A percentile compares a stretch with the other conserved stretches of the same genome.
phyloP scores from a whole-genome alignment of 176 grass and related monocot genomes.

The Cenchrus americanus region DNA sequence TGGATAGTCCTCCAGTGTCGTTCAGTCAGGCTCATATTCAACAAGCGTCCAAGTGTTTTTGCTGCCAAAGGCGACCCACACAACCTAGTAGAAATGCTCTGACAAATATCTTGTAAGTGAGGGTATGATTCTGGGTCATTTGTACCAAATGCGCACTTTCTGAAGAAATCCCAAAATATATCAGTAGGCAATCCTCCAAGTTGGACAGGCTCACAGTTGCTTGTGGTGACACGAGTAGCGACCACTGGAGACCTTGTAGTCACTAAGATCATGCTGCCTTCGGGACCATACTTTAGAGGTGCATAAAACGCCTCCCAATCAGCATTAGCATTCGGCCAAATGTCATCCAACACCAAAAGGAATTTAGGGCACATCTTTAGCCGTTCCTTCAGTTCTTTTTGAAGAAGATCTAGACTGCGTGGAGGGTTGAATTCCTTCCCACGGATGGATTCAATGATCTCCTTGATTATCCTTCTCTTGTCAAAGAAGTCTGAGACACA shows the following conservation, averaged over 20 bases:
- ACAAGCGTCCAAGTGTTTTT: constrained; percentile 46
- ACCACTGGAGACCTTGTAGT: constrained; percentile 27
- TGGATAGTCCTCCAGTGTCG: constrained; percentile 25
- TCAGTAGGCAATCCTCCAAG: constrained; percentile 5
- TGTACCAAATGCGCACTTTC: constrained; percentile 26
- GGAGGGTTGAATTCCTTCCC: neutral
- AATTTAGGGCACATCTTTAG: neutral
- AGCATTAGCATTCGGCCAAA: neutral
- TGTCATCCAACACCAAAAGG: constrained; percentile 11
- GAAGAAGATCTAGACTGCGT: neutral
- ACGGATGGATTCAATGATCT: neutral
- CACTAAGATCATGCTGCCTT: constrained; percentile 45
- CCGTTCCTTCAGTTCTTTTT: neutral
- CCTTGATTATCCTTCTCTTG: constrained; percentile 9
- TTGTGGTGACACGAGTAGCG: neutral
- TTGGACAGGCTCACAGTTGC: neutral
- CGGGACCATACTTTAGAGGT: constrained; percentile 11
- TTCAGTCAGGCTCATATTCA: constrained; percentile 2
- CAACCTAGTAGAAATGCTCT: constrained; percentile 20
- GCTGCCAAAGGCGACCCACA: constrained; percentile 44
- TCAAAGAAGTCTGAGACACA: constrained; percentile 28
- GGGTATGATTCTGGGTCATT: neutral
- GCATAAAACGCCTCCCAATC: neutral
- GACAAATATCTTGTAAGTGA: constrained; percentile 19
- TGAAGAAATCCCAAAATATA: constrained; percentile 24